These are phyloP conservation scores for Hericium coralloides DNA, from an alignment of 768 basidiomycete genomes.

Conservation along the genomic window DNA sequence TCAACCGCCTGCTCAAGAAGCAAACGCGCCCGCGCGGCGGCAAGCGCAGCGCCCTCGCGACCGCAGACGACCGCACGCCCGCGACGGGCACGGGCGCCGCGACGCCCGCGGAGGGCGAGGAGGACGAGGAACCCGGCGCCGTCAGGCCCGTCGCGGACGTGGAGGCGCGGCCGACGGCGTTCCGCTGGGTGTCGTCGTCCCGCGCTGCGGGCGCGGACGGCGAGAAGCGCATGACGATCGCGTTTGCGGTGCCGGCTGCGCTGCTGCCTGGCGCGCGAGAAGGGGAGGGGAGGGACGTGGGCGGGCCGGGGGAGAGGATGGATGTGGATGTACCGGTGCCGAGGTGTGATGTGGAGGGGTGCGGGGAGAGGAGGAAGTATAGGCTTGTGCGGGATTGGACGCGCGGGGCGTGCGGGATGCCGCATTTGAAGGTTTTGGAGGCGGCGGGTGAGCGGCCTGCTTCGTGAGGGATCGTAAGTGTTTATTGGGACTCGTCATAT, in stretches of 20 bases:
- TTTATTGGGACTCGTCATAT: too few relatives aligned
- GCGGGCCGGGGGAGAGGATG: slow-evolving; percentile 7
- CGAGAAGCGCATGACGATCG: slow-evolving; percentile 30
- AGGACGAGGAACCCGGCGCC: slow-evolving; percentile 32
- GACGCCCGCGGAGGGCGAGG: slow-evolving; percentile 20
- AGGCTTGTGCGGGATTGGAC: slow-evolving; percentile 55
- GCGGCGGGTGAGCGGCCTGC: background rate
- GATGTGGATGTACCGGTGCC: slow-evolving; percentile 11
- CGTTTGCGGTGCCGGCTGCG: slow-evolving; percentile 46
- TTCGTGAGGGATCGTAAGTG: background rate
- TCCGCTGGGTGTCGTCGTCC: slow-evolving; percentile 54
- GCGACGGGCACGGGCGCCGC: slow-evolving; percentile 23
- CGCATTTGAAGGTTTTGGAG: slow-evolving; percentile 52
- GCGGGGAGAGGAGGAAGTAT: slow-evolving; percentile 49
- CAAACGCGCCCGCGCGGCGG: slow-evolving; percentile 55
- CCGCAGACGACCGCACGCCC: slow-evolving; percentile 36
- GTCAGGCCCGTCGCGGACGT: slow-evolving; percentile 21
- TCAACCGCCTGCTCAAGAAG: slow-evolving; percentile 83
- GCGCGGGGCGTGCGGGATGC: slow-evolving; percentile 58
- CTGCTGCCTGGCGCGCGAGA: slow-evolving; percentile 15
- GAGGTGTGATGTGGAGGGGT: slow-evolving; percentile 51
- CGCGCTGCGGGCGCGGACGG: slow-evolving; percentile 4
- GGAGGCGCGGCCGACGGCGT: slow-evolving; percentile 43
- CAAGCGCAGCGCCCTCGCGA: slow-evolving; percentile 43
- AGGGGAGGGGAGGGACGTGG: background rate